phyloP scores from a whole-genome alignment of 2,329 filamentous ascomycete genomes.

The Escovopsis sp. region DNA sequence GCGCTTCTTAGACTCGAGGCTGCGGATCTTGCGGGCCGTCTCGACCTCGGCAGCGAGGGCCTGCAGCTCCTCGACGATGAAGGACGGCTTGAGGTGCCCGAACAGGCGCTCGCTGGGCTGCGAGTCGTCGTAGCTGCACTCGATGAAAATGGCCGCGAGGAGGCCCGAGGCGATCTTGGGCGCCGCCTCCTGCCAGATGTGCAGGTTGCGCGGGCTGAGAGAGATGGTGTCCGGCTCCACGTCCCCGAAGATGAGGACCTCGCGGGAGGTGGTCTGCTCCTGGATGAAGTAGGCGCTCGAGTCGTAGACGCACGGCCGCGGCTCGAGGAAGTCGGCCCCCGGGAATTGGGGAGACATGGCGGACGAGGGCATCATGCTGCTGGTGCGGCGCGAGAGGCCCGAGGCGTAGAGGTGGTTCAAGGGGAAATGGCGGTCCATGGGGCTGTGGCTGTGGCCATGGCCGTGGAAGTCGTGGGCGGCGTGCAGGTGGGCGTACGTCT shows the following conservation, averaged over 20 bases:
- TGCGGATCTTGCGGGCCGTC: constrained; percentile 26
- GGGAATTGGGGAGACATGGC: constrained; percentile 8
- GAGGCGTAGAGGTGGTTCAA: constrained; percentile 9
- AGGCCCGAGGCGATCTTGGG: constrained; percentile 62
- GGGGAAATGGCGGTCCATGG: constrained; percentile 11
- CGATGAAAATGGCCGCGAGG: constrained; percentile 76
- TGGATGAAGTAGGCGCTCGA: constrained; percentile 91
- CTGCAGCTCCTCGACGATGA: constrained; percentile 65
- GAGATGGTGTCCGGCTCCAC: constrained; percentile 86
- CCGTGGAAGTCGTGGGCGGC: constrained; percentile 25
- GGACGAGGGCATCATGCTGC: constrained; percentile 12
- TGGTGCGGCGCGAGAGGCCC: constrained; percentile 10
- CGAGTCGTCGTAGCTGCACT: constrained; percentile 82
- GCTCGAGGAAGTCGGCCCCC: constrained; percentile 13
- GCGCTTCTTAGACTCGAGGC: constrained; percentile 40
- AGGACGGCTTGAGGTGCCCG: constrained; percentile 75
- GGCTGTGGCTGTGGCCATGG: constrained; percentile 3
- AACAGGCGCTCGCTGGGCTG: constrained; percentile 67
- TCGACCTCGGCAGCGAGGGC: constrained; percentile 57
- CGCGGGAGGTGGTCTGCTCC: constrained; percentile 51
- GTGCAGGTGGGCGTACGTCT: constrained; percentile 12
- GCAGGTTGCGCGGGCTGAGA: constrained; percentile 62
- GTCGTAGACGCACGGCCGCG: constrained; percentile 58
- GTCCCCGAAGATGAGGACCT: constrained; percentile 89
- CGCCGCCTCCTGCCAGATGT: constrained; percentile 78